These are phyloP conservation scores for Cenchrus fungigraminus DNA, from an alignment of 176 grass and related monocot genomes.

Conservation along the genomic window DNA sequence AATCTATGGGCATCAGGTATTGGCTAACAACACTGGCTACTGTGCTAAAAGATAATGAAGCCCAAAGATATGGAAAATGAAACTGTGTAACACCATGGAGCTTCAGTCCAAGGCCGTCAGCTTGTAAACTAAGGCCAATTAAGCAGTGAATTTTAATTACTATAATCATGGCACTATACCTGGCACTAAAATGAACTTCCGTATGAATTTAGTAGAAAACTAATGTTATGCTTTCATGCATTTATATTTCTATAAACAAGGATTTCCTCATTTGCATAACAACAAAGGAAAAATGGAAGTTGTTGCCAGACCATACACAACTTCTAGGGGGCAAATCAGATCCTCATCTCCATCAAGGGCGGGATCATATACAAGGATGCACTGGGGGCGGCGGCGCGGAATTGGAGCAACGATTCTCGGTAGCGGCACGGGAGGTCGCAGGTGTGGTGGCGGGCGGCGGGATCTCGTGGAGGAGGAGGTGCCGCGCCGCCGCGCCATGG, in stretches of 20 bases:
- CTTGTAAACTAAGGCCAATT: conserved; percentile 17
- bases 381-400: too few relatives aligned
- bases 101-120: neutral
- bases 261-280: neutral
- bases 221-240: neutral
- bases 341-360: conserved; percentile 87
- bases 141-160: neutral
- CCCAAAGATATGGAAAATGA: neutral
- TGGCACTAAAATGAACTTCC: neutral
- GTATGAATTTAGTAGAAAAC: neutral
- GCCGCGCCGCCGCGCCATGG: too few relatives aligned
- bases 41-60: neutral
- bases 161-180: neutral
- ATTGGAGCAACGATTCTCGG: too few relatives aligned
- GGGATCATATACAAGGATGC: too few relatives aligned
- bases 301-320: conserved; percentile 66
- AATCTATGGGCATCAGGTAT: neutral
- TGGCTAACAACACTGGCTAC: neutral
- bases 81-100: neutral
- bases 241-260: neutral
- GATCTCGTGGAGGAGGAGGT: too few relatives aligned
- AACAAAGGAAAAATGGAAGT: conserved; percentile 14
- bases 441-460: too few relatives aligned
- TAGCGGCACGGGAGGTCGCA: too few relatives aligned
- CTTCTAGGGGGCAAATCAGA: conserved; percentile 88